A percentile compares a stretch with the other conserved stretches of the same genome.
These are phyloP conservation scores for Lasiosphaeria ovina DNA, from an alignment of 495 filamentous ascomycete genomes.

Conservation along the genomic window DNA sequence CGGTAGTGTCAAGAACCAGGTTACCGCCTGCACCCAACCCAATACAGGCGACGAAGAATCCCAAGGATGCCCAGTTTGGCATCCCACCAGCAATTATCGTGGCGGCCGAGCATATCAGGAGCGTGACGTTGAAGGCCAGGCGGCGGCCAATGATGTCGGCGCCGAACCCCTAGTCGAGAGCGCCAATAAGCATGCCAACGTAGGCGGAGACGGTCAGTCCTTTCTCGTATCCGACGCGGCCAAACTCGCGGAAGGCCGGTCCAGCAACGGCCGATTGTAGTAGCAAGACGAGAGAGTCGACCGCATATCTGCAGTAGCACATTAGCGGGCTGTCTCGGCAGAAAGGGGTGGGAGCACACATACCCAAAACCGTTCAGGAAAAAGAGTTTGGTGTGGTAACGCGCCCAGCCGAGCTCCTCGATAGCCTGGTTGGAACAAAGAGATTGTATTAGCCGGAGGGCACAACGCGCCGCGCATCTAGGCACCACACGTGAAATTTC, in stretches of 20 bases:
- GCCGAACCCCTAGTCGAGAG: constrained; percentile 77
- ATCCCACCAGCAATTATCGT: constrained; percentile 67
- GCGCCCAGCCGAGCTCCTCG: constrained; percentile 70
- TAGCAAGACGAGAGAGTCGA: constrained; percentile 66
- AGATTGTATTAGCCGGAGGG: constrained; percentile 2
- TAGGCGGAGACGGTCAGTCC: constrained; percentile 64
- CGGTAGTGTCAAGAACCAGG: constrained; percentile 65
- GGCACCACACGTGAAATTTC: not conserved
- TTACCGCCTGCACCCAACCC: constrained; percentile 76
- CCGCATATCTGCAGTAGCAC: constrained; percentile 53
- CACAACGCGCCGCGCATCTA: not conserved
- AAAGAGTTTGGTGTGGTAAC: constrained; percentile 69
- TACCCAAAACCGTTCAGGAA: constrained; percentile 65
- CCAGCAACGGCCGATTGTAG: constrained; percentile 63
- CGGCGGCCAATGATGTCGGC: constrained; percentile 69
- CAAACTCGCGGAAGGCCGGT: constrained; percentile 58
- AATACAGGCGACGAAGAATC: constrained; percentile 64
- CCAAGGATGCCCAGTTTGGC: constrained; percentile 65
- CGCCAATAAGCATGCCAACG: constrained; percentile 69
- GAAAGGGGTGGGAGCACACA: constrained; percentile 14
- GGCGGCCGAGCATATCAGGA: constrained; percentile 66
- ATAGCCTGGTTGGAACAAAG: constrained; percentile 49
- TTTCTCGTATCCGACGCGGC: constrained; percentile 47
- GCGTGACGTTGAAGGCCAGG: constrained; percentile 70
- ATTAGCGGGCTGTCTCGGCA: not conserved